Evolutionary conservation across 352 stramenopile genomes (phyloP).

Genomic region (Globisporangium echinulatum): DNA sequence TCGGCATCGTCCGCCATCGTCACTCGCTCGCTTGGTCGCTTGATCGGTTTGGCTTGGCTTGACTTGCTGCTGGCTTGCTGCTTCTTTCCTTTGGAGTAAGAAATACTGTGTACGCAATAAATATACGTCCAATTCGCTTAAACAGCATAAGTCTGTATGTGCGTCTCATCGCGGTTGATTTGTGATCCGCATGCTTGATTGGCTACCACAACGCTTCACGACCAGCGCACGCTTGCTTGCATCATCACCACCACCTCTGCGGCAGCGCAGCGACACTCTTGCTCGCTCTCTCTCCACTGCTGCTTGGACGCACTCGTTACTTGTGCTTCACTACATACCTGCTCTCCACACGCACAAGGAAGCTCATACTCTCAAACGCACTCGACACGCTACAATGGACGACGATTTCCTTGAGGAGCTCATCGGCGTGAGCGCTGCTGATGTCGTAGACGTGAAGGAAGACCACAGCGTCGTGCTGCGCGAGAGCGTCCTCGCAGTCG

Average conservation of each 20-base stretch:
- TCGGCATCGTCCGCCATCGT: conserved; percentile 28
- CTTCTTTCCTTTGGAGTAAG: background rate
- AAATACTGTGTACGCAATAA: background rate
- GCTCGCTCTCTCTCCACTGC: background rate
- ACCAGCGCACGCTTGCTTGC: conserved; percentile 1
- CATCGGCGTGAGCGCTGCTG: conserved; percentile 40
- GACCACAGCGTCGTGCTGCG: conserved; percentile 30
- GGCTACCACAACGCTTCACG: conserved; percentile 7
- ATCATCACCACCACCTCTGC: too few relatives aligned
- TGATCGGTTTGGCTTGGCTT: too few relatives aligned
- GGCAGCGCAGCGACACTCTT: background rate
- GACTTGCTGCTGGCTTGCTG: background rate
- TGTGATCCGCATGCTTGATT: conserved; percentile 2
- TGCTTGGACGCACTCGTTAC: background rate
- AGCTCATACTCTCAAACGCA: background rate
- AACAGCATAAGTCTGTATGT: background rate
- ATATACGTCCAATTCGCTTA: background rate
- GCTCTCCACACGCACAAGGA: too few relatives aligned
- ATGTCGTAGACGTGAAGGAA: conserved; percentile 30
- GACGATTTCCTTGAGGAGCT: conserved; percentile 60
- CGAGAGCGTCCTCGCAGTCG: conserved; percentile 30
- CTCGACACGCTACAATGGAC: conserved; percentile 23
- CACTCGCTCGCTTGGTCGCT: background rate
- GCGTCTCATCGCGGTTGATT: too few relatives aligned
- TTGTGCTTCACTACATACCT: too few relatives aligned